Percentiles rank a stretch among this genome's conserved stretches.
Conservation (phyloP, 495 filamentous ascomycete species). For the Xylaria nigripes region DNA sequence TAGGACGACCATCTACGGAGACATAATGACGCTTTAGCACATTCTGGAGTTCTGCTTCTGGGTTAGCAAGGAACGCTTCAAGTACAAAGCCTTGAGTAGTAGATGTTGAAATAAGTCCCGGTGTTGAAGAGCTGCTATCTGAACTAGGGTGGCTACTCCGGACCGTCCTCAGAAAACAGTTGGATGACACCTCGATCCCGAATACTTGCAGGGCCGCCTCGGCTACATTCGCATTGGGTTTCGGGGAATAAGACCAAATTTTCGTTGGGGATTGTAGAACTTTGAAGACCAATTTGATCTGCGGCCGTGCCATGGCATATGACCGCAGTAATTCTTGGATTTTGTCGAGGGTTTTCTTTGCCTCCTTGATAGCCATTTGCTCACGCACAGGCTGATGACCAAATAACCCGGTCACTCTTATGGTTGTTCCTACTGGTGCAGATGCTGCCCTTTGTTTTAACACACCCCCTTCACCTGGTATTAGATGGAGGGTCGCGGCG, state of each 20-base stretch:
- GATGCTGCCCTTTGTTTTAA: slow-evolving; percentile 40
- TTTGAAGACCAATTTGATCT: slow-evolving; percentile 56
- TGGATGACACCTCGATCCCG: slow-evolving; percentile 55
- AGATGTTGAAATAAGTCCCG: neutral
- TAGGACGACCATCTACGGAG: slow-evolving; percentile 69
- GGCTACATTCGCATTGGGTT: slow-evolving; percentile 40
- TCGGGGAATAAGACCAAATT: slow-evolving; percentile 67
- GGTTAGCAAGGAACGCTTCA: slow-evolving; percentile 53
- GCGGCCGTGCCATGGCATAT: slow-evolving; percentile 66
- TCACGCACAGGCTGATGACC: slow-evolving; percentile 64
- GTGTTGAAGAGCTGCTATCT: neutral
- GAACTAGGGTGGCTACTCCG: neutral
- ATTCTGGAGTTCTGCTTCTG: slow-evolving; percentile 44
- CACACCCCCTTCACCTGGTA: slow-evolving; percentile 30
- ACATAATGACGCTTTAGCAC: slow-evolving; percentile 55
- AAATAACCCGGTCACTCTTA: slow-evolving; percentile 61
- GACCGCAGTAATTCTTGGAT: slow-evolving; percentile 62
- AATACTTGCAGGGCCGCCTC: slow-evolving; percentile 66
- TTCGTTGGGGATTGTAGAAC: slow-evolving; percentile 55
- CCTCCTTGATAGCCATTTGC: slow-evolving; percentile 54
- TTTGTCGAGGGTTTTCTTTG: slow-evolving; percentile 51
- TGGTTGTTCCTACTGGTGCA: slow-evolving; percentile 71
- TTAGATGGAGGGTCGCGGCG: slow-evolving; percentile 38
- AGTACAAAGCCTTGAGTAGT: slow-evolving; percentile 22
- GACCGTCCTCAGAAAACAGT: slow-evolving; percentile 29